Base-by-base conservation (phyloP, 73 alveolate species). In the Blepharisma stoltei region DNA sequence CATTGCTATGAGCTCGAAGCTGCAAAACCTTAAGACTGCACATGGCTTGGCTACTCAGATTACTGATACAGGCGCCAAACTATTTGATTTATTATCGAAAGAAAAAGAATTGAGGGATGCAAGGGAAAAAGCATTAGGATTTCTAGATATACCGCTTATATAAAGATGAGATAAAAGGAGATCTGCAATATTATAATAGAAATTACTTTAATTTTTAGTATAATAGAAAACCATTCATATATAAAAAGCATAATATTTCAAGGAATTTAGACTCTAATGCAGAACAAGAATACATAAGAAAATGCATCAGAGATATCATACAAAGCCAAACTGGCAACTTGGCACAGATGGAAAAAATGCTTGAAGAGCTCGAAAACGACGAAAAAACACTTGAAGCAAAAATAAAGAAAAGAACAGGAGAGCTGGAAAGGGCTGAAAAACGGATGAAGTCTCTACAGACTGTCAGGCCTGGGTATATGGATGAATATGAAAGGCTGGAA, bases 81-180 rank as follows among this genome's bases (percentile, higher is more conserved):
- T 97, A 9, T 92, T 88, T 80, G 99, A 97, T 82, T 86, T 89
- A 73, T 85, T 97, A 54, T 96, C 93, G 55, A 92, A 95, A 86
- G 99, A 97, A 87, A 89, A 86, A 67, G 98, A 94, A 48, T 81
- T 97, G 41, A 94, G 95, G 75, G 95, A 86, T 71, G 92, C 96
- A 18, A 69, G 99, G 67, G 99, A 94, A 14, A 93, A 90, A 69
- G 98, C 99, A 6, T 83, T 94, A 27, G 94, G 80, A 55, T 94
- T 92, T 84, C 76, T 94, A 70, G 99, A 48, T 3, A n/a, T n/a
- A n/a, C n/a, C n/a, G n/a, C n/a, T n/a, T n/a, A n/a, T n/a, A n/a
- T n/a, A n/a, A n/a, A 8, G 70, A 11, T 6, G 6, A 67, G 73
- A 8, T 21, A 11, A 67, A 6, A 11, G 37, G 6, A 67, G 25